Percentiles rank a stretch among this genome's conserved stretches.
Conservation (phyloP, 1,284 basidiomycete species). For the Thecaphora thlaspeos region DNA sequence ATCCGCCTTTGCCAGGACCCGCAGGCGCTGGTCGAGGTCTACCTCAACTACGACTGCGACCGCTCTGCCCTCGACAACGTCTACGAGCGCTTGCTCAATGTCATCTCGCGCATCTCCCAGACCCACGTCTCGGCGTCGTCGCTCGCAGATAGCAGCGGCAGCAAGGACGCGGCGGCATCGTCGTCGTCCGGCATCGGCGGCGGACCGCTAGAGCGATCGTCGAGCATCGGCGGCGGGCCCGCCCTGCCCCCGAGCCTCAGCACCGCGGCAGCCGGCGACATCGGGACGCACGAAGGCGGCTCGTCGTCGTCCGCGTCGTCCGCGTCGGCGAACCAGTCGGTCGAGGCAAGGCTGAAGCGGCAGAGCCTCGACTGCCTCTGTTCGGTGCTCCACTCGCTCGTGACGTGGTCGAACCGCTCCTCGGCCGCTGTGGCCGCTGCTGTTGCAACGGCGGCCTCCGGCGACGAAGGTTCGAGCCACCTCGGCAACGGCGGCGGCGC, state of each 20-base stretch:
- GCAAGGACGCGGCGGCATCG: constrained; percentile 18
- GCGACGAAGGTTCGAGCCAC: constrained; percentile 15
- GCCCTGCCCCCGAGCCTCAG: constrained; percentile 39
- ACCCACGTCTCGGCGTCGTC: constrained; percentile 23
- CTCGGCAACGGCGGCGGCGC: constrained; percentile 9
- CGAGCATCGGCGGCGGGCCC: constrained; percentile 16
- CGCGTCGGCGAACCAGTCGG: constrained; percentile 27
- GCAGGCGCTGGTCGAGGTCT: constrained; percentile 56
- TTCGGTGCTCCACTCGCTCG: constrained; percentile 53
- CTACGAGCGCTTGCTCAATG: constrained; percentile 57
- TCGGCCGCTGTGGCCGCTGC: too few relatives aligned
- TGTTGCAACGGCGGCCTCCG: too few relatives aligned
- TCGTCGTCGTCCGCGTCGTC: constrained; percentile 3
- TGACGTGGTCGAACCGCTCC: constrained; percentile 47
- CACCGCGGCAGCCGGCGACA: constrained; percentile 25
- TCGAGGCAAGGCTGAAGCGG: constrained; percentile 53
- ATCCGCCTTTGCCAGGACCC: constrained; percentile 54
- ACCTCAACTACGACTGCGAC: constrained; percentile 58
- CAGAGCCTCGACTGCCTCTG: constrained; percentile 56
- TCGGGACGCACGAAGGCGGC: constrained; percentile 9
- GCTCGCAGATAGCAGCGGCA: constrained; percentile 17
- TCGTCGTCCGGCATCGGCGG: constrained; percentile 4
- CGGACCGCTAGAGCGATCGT: constrained; percentile 6
- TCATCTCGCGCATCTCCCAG: constrained; percentile 50
- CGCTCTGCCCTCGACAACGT: constrained; percentile 56